Conservation (phyloP, 2,329 filamentous ascomycete species). For the Pyrenophora teres region DNA sequence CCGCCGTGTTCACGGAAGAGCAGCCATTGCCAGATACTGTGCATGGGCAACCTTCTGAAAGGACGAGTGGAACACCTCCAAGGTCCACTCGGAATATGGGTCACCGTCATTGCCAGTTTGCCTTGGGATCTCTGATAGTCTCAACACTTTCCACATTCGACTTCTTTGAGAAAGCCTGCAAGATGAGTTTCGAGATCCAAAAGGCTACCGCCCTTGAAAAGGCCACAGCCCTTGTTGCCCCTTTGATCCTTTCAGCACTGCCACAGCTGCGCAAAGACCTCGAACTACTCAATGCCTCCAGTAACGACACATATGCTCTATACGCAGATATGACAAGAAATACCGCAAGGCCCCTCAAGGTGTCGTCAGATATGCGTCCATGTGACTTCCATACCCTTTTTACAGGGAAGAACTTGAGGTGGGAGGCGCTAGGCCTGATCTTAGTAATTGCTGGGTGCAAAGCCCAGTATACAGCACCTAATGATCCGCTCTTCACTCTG, state of each 20-base stretch:
- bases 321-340: conserved; percentile 43
- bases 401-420: conserved; percentile 42
- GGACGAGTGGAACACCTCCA: conserved; percentile 30
- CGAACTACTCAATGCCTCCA: conserved; percentile 26
- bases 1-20: conserved; percentile 41
- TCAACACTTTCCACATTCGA: conserved; percentile 36
- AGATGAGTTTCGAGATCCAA: conserved; percentile 35
- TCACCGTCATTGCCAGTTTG: conserved; percentile 37
- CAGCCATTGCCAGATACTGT: conserved; percentile 36
- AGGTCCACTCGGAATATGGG: conserved; percentile 22
- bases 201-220: conserved; percentile 29
- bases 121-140: conserved; percentile 34
- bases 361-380: conserved; percentile 36
- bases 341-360: conserved; percentile 37
- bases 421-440: conserved; percentile 42
- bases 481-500: conserved; percentile 38
- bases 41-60: conserved; percentile 37
- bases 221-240: conserved; percentile 32
- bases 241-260: conserved; percentile 37
- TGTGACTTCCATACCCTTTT: conserved; percentile 42
- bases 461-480: conserved; percentile 38
- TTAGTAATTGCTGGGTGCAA: conserved; percentile 35
- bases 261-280: conserved; percentile 40
- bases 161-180: conserved; percentile 35
- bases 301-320: conserved; percentile 24